A percentile compares a stretch with the other conserved stretches of the same genome.
Evolutionary conservation across 148 eudicot species (phyloP).

Genomic region (Arctostaphylos glauca): DNA sequence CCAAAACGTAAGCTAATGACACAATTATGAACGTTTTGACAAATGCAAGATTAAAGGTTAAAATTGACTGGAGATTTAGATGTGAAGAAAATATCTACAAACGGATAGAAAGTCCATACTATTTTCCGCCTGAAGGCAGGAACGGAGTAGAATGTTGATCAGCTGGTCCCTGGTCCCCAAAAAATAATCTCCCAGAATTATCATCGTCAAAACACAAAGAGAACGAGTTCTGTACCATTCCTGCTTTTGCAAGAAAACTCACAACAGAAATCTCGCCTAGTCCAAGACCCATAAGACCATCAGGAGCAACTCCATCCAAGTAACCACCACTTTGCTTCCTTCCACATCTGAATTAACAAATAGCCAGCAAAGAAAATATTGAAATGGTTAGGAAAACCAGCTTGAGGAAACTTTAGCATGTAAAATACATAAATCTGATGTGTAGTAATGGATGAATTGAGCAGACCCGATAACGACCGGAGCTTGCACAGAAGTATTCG

Average conservation of each 20-base stretch:
- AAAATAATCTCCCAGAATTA: conserved; percentile 74
- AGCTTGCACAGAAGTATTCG: conserved; percentile 56
- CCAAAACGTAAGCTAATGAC: conserved; percentile 8
- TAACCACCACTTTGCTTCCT: conserved; percentile 89
- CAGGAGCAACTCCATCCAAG: conserved; percentile 86
- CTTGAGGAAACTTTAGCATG: background rate
- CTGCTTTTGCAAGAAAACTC: conserved; percentile 80
- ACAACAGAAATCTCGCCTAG: conserved; percentile 79
- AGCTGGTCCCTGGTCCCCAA: conserved; percentile 79
- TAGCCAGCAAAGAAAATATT: background rate
- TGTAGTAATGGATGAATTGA: conserved; percentile 8
- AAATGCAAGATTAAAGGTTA: background rate
- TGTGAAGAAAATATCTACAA: conserved; percentile 6
- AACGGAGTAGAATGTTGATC: conserved; percentile 66
- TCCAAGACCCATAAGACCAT: conserved; percentile 95
- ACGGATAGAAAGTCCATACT: conserved; percentile 35
- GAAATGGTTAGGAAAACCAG: background rate
- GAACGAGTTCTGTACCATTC: conserved; percentile 67
- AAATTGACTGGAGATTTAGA: conserved; percentile 5
- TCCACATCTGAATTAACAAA: conserved; percentile 63
- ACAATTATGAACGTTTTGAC: conserved; percentile 5
- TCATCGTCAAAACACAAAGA: conserved; percentile 78
- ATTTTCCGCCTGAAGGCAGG: conserved; percentile 58
- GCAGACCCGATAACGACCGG: conserved; percentile 71
- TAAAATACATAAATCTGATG: background rate